Evolutionary conservation across 768 basidiomycete genomes (phyloP).

Genomic region (Leccinum olivaceopallidum): DNA sequence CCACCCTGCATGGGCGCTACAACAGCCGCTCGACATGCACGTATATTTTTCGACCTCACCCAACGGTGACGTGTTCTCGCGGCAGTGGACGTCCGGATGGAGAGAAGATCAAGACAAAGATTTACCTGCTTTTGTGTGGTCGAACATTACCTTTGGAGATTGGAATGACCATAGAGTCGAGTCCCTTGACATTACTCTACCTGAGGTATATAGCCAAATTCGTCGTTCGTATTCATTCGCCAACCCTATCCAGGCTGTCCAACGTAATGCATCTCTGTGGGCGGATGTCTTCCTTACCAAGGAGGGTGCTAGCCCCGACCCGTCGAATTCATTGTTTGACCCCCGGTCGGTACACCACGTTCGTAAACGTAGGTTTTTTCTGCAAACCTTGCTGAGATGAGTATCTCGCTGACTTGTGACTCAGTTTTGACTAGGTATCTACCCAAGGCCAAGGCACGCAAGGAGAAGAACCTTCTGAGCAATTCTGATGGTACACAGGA

Average conservation of each 20-base stretch:
- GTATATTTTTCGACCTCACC: constrained; percentile 73
- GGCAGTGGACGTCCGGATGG: constrained; percentile 51
- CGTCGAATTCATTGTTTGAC: constrained; percentile 52
- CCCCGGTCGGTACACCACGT: constrained; percentile 63
- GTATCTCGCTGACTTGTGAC: constrained; percentile 3
- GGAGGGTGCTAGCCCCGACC: constrained; percentile 66
- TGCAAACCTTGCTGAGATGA: not conserved
- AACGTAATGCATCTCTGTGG: constrained; percentile 80
- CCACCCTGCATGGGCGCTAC: constrained; percentile 59
- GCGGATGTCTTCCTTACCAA: constrained; percentile 77
- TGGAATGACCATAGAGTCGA: constrained; percentile 62
- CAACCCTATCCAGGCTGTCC: constrained; percentile 54
- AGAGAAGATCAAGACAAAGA: constrained; percentile 47
- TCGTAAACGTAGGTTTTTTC: constrained; percentile 60
- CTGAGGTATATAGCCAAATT: constrained; percentile 48
- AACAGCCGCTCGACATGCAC: constrained; percentile 65
- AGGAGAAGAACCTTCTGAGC: constrained; percentile 77
- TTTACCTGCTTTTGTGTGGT: constrained; percentile 74
- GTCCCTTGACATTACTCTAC: constrained; percentile 63
- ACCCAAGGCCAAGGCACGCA: constrained; percentile 68
- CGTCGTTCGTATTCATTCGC: constrained; percentile 1
- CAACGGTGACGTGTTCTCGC: constrained; percentile 57
- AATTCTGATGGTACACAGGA: constrained; percentile 39
- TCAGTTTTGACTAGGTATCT: constrained; percentile 87
- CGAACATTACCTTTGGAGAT: constrained; percentile 76